Conservation (phyloP, 2,329 filamentous ascomycete species). For the Coniochaeta hoffmannii region DNA sequence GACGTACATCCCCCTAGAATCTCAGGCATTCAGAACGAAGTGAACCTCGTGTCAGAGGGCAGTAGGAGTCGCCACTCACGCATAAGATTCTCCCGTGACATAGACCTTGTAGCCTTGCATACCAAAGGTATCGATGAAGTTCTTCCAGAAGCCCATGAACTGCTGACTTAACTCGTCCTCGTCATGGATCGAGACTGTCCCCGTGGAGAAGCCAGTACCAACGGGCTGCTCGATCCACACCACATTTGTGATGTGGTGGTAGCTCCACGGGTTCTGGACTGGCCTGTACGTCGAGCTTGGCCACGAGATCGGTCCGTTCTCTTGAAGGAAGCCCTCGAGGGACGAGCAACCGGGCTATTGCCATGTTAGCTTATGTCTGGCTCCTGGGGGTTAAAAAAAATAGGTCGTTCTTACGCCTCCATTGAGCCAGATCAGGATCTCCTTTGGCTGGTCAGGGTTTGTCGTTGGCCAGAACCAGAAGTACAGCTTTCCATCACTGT, state of each 20-base stretch:
- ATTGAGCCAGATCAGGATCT: constrained; percentile 53
- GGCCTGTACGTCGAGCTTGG: constrained; percentile 58
- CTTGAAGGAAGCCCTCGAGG: constrained; percentile 60
- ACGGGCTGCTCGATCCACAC: constrained; percentile 64
- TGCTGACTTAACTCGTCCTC: constrained; percentile 59
- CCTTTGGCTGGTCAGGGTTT: constrained; percentile 38
- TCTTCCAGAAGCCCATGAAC: constrained; percentile 69
- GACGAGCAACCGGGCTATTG: constrained; percentile 44
- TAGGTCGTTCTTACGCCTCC: constrained; percentile 27
- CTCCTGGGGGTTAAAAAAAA: not conserved
- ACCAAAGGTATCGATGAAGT: constrained; percentile 61
- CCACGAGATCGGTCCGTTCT: constrained; percentile 67
- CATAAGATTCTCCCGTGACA: constrained; percentile 63
- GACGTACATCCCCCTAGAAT: constrained; percentile 43
- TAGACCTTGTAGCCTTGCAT: constrained; percentile 59
- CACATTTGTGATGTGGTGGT: constrained; percentile 67
- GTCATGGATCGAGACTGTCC: constrained; percentile 51
- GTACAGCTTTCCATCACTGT: constrained; percentile 41
- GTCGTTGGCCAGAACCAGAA: constrained; percentile 59
- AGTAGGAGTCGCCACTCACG: constrained; percentile 13
- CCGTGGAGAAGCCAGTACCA: constrained; percentile 59
- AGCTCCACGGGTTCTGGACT: constrained; percentile 57
- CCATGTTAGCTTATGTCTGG: not conserved
- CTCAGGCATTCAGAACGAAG: not conserved
- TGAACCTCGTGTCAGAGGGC: not conserved